A percentile compares a stretch with the other conserved stretches of the same genome.
Conservation (phyloP, 805 yeast genomes). For the Nakazawaea peltata region DNA sequence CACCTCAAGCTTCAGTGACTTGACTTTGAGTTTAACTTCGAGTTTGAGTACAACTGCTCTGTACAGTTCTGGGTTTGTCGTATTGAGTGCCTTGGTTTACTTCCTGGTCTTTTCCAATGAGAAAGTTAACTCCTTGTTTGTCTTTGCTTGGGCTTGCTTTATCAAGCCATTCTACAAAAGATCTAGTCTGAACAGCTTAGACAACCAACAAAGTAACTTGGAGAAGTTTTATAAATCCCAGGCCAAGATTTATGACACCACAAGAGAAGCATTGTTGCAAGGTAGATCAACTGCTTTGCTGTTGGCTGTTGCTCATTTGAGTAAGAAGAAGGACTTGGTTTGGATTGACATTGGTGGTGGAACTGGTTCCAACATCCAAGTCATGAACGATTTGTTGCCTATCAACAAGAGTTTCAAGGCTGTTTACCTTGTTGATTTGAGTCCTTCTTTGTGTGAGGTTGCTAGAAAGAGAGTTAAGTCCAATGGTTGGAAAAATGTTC, state of each 20-base stretch:
- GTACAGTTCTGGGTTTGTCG: no score
- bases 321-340: constrained; percentile 35
- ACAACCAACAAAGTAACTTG: constrained; percentile 49
- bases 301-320: constrained; percentile 50
- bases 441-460: constrained; percentile 68
- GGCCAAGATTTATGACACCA: constrained; percentile 69
- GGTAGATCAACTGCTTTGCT: constrained; percentile 63
- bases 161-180: constrained; percentile 43
- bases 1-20: no score
- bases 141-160: constrained; percentile 45
- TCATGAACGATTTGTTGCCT: constrained; percentile 52
- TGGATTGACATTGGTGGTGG: constrained; percentile 88
- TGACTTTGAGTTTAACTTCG: no score
- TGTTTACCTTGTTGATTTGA: constrained; percentile 65
- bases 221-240: constrained; percentile 71
- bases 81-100: not conserved
- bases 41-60: no score
- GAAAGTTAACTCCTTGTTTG: constrained; percentile 11
- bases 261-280: constrained; percentile 56
- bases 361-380: constrained; percentile 75
- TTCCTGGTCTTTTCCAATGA: constrained; percentile 1
- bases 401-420: constrained; percentile 47
- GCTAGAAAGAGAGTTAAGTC: constrained; percentile 51
- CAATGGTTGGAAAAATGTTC: constrained; percentile 49
- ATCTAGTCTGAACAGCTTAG: constrained; percentile 18